Evolutionary conservation across 2,329 filamentous ascomycete genomes (phyloP).

Genomic region (Botrytis elliptica): DNA sequence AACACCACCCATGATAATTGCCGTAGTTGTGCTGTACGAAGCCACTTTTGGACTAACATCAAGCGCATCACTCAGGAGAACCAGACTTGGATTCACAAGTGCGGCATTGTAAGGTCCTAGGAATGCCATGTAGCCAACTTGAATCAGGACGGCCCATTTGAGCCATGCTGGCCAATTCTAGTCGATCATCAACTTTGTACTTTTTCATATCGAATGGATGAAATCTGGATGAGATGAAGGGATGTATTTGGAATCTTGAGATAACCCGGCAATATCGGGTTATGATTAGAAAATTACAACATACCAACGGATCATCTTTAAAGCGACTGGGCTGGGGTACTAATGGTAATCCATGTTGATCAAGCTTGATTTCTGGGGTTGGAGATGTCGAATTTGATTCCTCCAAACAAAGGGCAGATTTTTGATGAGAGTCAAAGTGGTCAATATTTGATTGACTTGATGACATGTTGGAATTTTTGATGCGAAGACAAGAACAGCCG

Average conservation of each 20-base stretch:
- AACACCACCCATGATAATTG: slow-evolving; percentile 34
- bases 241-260: slow-evolving; percentile 2
- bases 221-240: slow-evolving; percentile 1
- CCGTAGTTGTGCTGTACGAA: slow-evolving; percentile 37
- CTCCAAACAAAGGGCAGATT: slow-evolving; percentile 18
- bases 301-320: slow-evolving; percentile 37
- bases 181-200: slow-evolving; percentile 2
- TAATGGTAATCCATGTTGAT: slow-evolving; percentile 33
- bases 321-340: slow-evolving; percentile 37
- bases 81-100: slow-evolving; percentile 36
- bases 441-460: slow-evolving; percentile 4
- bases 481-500: not conserved
- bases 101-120: slow-evolving; percentile 37
- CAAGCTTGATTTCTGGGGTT: slow-evolving; percentile 25
- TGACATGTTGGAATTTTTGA: slow-evolving; percentile 6
- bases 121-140: slow-evolving; percentile 38
- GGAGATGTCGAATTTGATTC: slow-evolving; percentile 13
- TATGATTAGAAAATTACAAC: slow-evolving; percentile 13
- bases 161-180: slow-evolving; percentile 38
- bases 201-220: not conserved
- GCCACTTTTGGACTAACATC: slow-evolving; percentile 30
- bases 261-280: slow-evolving; percentile 1
- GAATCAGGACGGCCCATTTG: slow-evolving; percentile 39
- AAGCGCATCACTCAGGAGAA: slow-evolving; percentile 33
- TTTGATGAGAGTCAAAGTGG: slow-evolving; percentile 13